Base-by-base conservation (phyloP, 495 filamentous ascomycete genomes). In the Xylaria castorea region DNA sequence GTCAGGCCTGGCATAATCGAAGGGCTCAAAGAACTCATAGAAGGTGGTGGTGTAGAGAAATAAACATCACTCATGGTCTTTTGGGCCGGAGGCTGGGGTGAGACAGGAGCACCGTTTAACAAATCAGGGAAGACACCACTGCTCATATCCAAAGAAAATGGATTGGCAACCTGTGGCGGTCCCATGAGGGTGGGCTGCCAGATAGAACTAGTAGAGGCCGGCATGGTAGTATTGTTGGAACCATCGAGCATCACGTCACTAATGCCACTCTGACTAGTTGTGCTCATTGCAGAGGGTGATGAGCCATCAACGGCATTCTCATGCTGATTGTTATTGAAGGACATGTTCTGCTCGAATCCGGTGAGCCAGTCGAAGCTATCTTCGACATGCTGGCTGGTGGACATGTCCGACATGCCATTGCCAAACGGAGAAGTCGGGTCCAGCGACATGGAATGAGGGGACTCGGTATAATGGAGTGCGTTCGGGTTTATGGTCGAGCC, bases 261-360 rank as follows among this genome's bases (percentile, higher is more conserved):
- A 76, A 97, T 92, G 18, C 92, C 93, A 81, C 92, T 95, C 75
- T 95, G 94, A 77, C 95, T 97, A 36, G 91, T 92, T 22, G 92
- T 96, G 81, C 95, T 97, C 77, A 97, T 94, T 30, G 92, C 95
- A 11, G 95, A 98, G 9, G 96, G 96, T 7, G 97, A 98, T 14
- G 96, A 98, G 51, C 92, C 94, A 74, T 97, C 96, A 64, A 98
- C 88, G 11, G 91, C 93, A 70, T 90, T 92, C 74, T 97, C 94
- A 72, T 91, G 90, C 79, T 83, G 68, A 75, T 87, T 89, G 1
- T 40, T 66, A 71, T 89, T 86, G 80, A 94, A 90, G 30, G 90
- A 89, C 86, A 95, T 88, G 34, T 90, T 87, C 71, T 92, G 87
- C 63, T 95, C 94, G 79, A 94, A 94, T 38, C 91, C 90, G 66